Percentiles rank a stretch among this genome's conserved stretches.
phyloP scores from a whole-genome alignment of 805 yeast genomes.

The Kluyveromyces lactis region DNA sequence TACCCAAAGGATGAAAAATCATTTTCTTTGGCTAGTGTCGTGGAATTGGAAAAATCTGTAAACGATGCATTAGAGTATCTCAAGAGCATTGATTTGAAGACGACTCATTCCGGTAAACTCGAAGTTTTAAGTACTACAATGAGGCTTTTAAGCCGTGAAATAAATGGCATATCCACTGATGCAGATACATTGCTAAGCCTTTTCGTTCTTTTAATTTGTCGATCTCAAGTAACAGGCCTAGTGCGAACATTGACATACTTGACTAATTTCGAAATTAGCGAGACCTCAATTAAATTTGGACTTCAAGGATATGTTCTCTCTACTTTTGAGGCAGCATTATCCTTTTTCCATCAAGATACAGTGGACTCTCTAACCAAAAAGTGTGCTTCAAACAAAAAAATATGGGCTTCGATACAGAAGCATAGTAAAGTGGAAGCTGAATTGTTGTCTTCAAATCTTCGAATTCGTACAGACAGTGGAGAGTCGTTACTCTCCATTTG shows the following conservation, averaged over 20 bases:
- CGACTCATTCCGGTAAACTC: constrained; percentile 20
- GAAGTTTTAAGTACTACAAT: constrained; percentile 35
- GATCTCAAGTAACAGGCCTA: constrained; percentile 49
- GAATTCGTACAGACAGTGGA: constrained; percentile 44
- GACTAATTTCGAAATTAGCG: constrained; percentile 42
- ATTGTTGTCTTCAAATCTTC: constrained; percentile 13
- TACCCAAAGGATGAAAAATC: constrained; percentile 26
- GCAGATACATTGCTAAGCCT: constrained; percentile 78
- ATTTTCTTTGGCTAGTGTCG: constrained; percentile 24
- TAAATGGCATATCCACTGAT: constrained; percentile 38
- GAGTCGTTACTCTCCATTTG: constrained; percentile 67
- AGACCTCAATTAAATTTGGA: constrained; percentile 46
- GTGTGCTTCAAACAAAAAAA: constrained; percentile 41
- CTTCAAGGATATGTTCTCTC: constrained; percentile 68
- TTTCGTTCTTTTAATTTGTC: constrained; percentile 59
- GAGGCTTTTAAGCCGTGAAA: constrained; percentile 9
- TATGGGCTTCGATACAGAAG: constrained; percentile 39
- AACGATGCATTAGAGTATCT: constrained; percentile 45
- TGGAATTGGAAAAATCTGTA: constrained; percentile 36
- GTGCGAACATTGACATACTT: constrained; percentile 61
- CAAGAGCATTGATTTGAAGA: constrained; percentile 17
- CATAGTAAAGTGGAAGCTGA: constrained; percentile 8
- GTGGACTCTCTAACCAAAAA: constrained; percentile 33
- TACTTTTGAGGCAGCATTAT: constrained; percentile 74
- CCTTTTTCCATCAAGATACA: constrained; percentile 40